phyloP scores from a whole-genome alignment of 345 rosid genomes.

The Alliaria petiolata region DNA sequence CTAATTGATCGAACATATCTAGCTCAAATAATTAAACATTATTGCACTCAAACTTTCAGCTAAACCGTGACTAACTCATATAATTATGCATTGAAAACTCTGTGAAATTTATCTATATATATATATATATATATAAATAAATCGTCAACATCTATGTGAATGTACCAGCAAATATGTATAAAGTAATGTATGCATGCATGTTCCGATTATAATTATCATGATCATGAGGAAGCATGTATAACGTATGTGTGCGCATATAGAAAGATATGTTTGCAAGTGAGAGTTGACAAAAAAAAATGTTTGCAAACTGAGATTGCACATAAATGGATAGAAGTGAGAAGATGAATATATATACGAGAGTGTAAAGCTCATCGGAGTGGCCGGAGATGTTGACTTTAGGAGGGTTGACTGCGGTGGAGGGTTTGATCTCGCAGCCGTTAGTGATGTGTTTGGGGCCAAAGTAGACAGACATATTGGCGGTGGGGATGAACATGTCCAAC shows the following conservation, averaged over 20 bases:
- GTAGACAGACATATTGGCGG: slow-evolving; percentile 53
- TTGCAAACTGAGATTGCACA: neutral
- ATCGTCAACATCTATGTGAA: neutral
- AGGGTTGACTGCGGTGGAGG: slow-evolving; percentile 51
- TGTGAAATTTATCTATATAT: neutral
- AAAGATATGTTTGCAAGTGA: no score
- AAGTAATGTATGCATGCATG: slow-evolving; percentile 21
- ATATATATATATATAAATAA: no score
- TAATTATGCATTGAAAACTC: neutral
- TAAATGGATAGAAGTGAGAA: neutral
- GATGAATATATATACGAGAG: slow-evolving; percentile 46
- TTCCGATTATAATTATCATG: neutral
- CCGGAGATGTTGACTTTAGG: slow-evolving; percentile 71
- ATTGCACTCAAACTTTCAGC: neutral
- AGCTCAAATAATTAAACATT: neutral
- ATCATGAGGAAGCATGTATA: neutral
- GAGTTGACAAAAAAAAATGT: no score
- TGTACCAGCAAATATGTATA: no score
- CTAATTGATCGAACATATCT: neutral
- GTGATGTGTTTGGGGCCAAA: slow-evolving; percentile 71
- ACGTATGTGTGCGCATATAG: neutral
- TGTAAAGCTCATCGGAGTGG: slow-evolving; percentile 52
- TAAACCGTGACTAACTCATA: neutral
- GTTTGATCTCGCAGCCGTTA: slow-evolving; percentile 84
- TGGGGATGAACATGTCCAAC: slow-evolving; percentile 76